phyloP scores from a whole-genome alignment of 176 grass and related monocot genomes.

The Oryza rufipogon region DNA sequence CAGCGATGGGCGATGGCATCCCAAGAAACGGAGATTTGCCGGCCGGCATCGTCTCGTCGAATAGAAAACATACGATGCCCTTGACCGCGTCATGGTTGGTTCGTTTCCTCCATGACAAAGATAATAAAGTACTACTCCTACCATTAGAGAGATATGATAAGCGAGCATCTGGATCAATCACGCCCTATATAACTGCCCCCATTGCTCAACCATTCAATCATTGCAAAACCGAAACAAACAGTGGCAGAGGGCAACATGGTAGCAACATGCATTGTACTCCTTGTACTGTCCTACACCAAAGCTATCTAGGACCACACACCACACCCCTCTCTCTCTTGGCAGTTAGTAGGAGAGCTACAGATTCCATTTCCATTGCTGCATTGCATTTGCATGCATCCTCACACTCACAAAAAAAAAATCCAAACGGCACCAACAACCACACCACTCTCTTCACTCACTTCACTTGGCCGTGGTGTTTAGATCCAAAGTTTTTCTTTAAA shows the following conservation, averaged over 20 bases:
- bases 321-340: neutral
- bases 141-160: neutral
- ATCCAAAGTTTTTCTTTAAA: no score
- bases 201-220: neutral
- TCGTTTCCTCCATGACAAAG: neutral
- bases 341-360: neutral
- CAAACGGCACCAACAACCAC: conserved; percentile 3
- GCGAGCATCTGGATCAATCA: neutral
- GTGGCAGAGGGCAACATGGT: neutral
- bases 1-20: neutral
- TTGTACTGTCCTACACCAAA: no score
- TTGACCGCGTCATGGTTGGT: neutral
- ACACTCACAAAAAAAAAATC: neutral
- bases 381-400: no score
- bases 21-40: neutral
- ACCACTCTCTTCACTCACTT: neutral
- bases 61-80: neutral
- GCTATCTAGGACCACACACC: neutral
- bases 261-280: neutral
- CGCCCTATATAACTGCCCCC: neutral
- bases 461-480: no score
- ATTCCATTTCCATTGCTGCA: neutral
- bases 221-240: neutral
- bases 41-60: neutral
- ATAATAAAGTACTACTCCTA: neutral